Evolutionary conservation across 345 rosid species (phyloP), one percentile per base, ranked within the genome.

Genomic region (Bretschneidera sinensis): DNA sequence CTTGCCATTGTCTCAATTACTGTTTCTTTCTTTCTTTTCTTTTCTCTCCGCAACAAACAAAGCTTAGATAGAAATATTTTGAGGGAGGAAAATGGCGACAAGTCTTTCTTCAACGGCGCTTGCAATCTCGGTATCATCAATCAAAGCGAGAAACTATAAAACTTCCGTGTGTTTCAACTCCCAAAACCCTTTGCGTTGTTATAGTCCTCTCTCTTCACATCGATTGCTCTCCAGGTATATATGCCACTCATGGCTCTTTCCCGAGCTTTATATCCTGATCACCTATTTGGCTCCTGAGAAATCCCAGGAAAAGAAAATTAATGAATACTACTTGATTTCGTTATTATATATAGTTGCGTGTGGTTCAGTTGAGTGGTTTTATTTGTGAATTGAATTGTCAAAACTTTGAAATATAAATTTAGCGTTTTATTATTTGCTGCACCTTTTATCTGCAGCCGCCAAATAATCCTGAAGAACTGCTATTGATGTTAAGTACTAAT

Each of bases 171-270:
- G 71, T 54, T 61, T 69, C 60, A 56, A 63, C 35, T 54, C 71
- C 24, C 76, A 22, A 20, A 47, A 31, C 35, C 73, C 72, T 61
- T 67, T 67, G 22, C 66, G 71, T 24, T 61, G 9, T 71, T 55
- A 47, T 59, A 50, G 20, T 48, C 39, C 65, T 22, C 60, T 60
- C 35, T 69, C 72, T 50, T 72, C 79, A 28, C 52, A 3, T 62
- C 80, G 76, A 2, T 21, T 59, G 3, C 28, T 51, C 14, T 68
- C 68, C 45, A 77, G 83, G 91, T n/a, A n/a, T n/a, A n/a, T 80
- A 54, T 23, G 62, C 64, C 9, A 20, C 51, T 17, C 34, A 23
- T 50, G 17, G 21, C 14, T 28, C 17, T 22, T 39, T 28, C 33
- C 3, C 8, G 3, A 2, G 33, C 8, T 28, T 28, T 8, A 2